Base-by-base conservation (phyloP, 2,329 filamentous ascomycete genomes). In the Atkinsonella hypoxylon region DNA sequence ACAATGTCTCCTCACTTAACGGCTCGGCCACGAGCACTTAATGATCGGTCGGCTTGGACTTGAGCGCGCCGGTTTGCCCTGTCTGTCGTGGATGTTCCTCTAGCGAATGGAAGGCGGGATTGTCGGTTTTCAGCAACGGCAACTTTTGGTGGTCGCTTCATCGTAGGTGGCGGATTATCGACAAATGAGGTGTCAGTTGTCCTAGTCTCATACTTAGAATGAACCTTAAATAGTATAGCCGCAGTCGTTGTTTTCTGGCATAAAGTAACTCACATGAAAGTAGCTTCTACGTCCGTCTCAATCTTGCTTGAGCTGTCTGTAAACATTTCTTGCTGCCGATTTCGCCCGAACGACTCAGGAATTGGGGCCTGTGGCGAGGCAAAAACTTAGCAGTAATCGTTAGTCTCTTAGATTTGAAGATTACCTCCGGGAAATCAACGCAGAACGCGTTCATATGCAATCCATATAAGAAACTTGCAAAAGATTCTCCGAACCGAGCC, bases 361-460 rank as follows among this genome's bases (percentile, higher is more conserved):
- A 95, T 81, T 0, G 90, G 90, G 1, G 86, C 87, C 87, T 93
- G 51, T 43, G 1, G 34, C 17, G 26, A 18, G 17, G 7, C 18
- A 22, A 36, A 36, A 36, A 34, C 41, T n/a, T 18, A 40, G n/a
- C n/a, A 38, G 47, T 10, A 13, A 13, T 32, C 3, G 8, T 11
- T 31, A 10, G 20, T 8, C 32, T 17, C 31, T 22, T 9, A 45
- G 30, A 42, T 38, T 22, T n/a, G 22, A 17, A 48, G 40, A 22
- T 39, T 70, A 89, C 89, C 80, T 98, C 93, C 0, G 89, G 87
- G 57, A 96, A 98, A 66, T 98, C 93, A 32, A 97, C 90, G 66
- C 91, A 97, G 65, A 97, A 98, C 1, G 93, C 93, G 67, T 96
- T 97, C 90, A 98, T 96, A 64, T 97, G 97, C 64, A 98, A 68